Base-by-base conservation (phyloP, 805 yeast species). In the Saccharomycopsis synnaedendra region DNA sequence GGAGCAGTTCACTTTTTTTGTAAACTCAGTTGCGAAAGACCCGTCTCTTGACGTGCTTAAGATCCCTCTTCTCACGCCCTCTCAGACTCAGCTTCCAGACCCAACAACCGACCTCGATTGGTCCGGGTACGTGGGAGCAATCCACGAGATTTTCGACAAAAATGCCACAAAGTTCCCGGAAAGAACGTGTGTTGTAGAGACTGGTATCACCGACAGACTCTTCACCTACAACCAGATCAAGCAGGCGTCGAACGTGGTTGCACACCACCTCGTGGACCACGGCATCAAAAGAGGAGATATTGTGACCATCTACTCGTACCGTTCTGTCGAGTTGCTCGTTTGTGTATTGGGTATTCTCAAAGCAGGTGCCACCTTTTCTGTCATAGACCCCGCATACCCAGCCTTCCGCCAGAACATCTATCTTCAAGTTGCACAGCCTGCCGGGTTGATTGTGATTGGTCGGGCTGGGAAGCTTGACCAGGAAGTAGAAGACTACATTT, bases 351-450 rank as follows among this genome's bases (percentile, higher is more conserved):
- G 97, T 65, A 96, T 88, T 27, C 75, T 93, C 62, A 93, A 93
- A 68, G 97, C 98, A 1, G 99, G 99, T 57, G 97, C 96, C 11
- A 90, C 98, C 0, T 93, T 93, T 64, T 89, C 97, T 6, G 99
- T 93, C 28, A 94, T 93, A 55, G 99, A 93, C 62, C 98, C 98
- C 5, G 97, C 97, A 4, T 93, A 93, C 64, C 99, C 99, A 40
- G 96, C 98, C 11, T 95, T 95, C 6, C 79, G 99, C 66, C 99
- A 93, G 66, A 93, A 86, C 54, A 78, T 93, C 52, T 93, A 93
- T 64, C 72, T 93, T 49, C 79, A 85, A 43, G 99, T 93, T 10
- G 97, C 98, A 36, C 79, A 83, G 64, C 99, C 99, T 34, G 76
- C 69, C 57, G 98, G 95, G 54, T 73, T 93, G 56, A 82, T 93